Conservation (phyloP, 805 yeast species). For the Maudiozyma pseudohumilis region DNA sequence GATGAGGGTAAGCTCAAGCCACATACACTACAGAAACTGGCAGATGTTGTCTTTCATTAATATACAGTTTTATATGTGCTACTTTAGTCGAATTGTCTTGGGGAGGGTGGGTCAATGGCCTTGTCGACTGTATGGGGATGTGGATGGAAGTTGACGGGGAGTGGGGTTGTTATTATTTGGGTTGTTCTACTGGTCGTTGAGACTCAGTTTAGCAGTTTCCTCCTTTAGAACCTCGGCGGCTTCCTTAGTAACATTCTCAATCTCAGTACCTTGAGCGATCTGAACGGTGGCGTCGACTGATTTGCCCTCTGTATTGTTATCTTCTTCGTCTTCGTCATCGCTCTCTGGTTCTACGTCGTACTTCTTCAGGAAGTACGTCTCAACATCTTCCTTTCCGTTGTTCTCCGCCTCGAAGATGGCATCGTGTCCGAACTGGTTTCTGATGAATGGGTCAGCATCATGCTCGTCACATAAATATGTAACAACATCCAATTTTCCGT, state of each 20-base stretch:
- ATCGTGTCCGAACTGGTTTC: slow-evolving; percentile 72
- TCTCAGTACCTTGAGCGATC: slow-evolving; percentile 42
- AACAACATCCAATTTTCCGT: slow-evolving; percentile 71
- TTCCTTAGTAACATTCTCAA: slow-evolving; percentile 39
- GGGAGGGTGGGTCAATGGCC: too few species aligned
- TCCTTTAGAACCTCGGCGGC: slow-evolving; percentile 33
- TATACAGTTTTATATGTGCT: too few species aligned
- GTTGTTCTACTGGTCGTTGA: too few species aligned
- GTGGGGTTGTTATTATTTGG: too few species aligned
- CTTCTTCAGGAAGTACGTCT: slow-evolving; percentile 62
- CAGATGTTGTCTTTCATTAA: too few species aligned
- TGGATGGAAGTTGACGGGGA: too few species aligned
- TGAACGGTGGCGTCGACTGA: slow-evolving; percentile 28
- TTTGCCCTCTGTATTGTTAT: slow-evolving; percentile 13
- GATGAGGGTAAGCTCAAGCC: too few species aligned
- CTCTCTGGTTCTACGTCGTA: slow-evolving; percentile 61
- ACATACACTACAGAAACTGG: too few species aligned
- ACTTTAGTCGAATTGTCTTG: too few species aligned
- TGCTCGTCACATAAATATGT: slow-evolving; percentile 60
- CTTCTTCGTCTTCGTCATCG: slow-evolving; percentile 36
- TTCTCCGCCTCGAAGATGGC: slow-evolving; percentile 83
- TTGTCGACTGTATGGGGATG: too few species aligned
- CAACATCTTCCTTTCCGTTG: slow-evolving; percentile 64
- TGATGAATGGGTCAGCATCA: slow-evolving; percentile 71
- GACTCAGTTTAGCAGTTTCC: slow-evolving; percentile 23